A percentile compares a stretch with the other conserved stretches of the same genome.
Evolutionary conservation across 768 basidiomycete genomes (phyloP).

Genomic region (Cystobasidium ongulense): DNA sequence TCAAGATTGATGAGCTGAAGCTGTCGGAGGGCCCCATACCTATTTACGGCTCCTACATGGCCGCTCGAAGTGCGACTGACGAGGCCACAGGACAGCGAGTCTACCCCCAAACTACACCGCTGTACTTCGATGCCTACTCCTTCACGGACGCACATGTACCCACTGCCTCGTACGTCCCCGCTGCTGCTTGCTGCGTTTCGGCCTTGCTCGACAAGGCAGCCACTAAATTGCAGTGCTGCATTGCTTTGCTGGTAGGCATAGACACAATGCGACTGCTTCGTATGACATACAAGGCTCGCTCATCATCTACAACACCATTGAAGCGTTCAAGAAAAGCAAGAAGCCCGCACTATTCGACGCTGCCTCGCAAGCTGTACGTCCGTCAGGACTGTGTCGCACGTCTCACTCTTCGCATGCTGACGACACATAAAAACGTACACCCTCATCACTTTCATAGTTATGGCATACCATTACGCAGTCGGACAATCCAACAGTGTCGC

Average conservation of each 20-base stretch:
- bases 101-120: constrained; percentile 56
- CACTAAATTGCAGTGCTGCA: too few relatives aligned
- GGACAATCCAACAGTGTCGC: constrained; percentile 50
- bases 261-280: constrained; percentile 40
- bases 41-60: constrained; percentile 60
- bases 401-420: background rate
- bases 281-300: constrained; percentile 56
- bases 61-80: constrained; percentile 66
- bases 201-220: too few relatives aligned
- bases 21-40: constrained; percentile 65
- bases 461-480: constrained; percentile 44
- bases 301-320: constrained; percentile 95
- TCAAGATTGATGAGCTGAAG: constrained; percentile 84
- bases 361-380: constrained; percentile 58
- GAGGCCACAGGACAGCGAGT: constrained; percentile 67
- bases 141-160: background rate
- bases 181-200: constrained; percentile 7
- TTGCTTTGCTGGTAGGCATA: background rate
- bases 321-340: constrained; percentile 82
- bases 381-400: background rate
- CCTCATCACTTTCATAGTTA: constrained; percentile 61
- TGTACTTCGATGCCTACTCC: constrained; percentile 41
- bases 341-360: constrained; percentile 78
- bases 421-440: too few relatives aligned
- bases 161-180: background rate